Conservation (phyloP, 345 rosid genomes). For the Aethionema arabicum region DNA sequence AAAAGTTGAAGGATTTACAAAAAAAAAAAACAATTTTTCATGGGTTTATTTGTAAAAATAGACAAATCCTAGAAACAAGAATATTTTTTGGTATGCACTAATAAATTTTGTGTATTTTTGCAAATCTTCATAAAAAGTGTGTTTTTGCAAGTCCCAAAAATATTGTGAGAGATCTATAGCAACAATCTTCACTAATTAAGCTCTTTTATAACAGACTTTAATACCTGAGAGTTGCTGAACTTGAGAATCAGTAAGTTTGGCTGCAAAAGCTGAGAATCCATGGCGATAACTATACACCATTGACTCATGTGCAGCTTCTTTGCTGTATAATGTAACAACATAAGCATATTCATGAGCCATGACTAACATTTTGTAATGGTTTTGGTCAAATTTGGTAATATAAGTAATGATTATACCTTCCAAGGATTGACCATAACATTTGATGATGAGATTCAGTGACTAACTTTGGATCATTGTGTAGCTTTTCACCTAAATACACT, state of each 20-base stretch:
- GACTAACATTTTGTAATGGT: not conserved
- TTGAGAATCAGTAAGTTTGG: constrained; percentile 53
- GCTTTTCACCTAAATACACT: constrained; percentile 57
- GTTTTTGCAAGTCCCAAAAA: not conserved
- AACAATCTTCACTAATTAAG: too few species aligned
- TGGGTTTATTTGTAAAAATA: too few species aligned
- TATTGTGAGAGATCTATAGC: too few species aligned
- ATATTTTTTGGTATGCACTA: too few species aligned
- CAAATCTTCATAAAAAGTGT: too few species aligned
- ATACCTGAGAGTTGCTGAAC: constrained; percentile 52
- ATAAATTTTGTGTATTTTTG: too few species aligned
- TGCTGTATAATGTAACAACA: constrained; percentile 41
- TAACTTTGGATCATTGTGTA: constrained; percentile 42
- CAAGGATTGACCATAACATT: constrained; percentile 56
- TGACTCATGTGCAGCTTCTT: constrained; percentile 43
- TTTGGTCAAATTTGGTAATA: not conserved
- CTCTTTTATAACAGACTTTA: not conserved
- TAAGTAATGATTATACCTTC: constrained; percentile 45
- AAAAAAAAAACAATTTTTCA: too few species aligned
- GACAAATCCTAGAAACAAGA: too few species aligned
- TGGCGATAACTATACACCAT: constrained; percentile 68
- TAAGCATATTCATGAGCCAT: not conserved
- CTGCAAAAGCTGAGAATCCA: constrained; percentile 74
- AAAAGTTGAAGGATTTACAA: too few species aligned
- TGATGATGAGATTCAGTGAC: constrained; percentile 55